Evolutionary conservation across 805 yeast genomes (phyloP), one percentile per base, ranked within the genome.

Genomic region (Monosporozyma yasuniensis): DNA sequence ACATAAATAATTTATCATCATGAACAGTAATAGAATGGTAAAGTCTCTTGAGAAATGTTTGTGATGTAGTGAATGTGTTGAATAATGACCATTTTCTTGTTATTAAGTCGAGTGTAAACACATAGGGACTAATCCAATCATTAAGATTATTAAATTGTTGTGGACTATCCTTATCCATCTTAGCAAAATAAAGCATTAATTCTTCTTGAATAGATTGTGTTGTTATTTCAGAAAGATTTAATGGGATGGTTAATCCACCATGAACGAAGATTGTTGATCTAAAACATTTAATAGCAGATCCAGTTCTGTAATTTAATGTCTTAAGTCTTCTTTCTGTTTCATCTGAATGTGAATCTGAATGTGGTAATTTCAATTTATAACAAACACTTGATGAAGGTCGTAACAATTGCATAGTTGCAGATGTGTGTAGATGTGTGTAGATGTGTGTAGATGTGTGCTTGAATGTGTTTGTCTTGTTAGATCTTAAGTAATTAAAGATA

Each of bases 161-260:
- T n/a, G 56, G 51, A 14, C 47, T 61, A 52, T 54, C 44, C 48
- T 58, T 58, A 22, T 55, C 52, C n/a, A 16, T 16, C 35, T 59
- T 60, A 3, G 62, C 61, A 47, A 67, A 63, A 49, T 63, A 61
- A 43, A 65, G 58, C 56, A 51, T 64, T 54, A 79, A 72, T n/a
- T 67, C 69, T 14, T 58, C 52, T 46, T 67, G 60, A 30, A 81
- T 61, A 27, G 71, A 73, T 2, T 61, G 59, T 18, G 75, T 61
- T 11, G 76, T 67, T 25, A 73, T 66, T 2, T 68, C 58, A 3
- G 65, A 56, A 37, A 82, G 58, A 44, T 77, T 76, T 16, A 84
- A 58, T 1, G 83, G 84, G 9, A 80, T 64, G 0, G 80, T 76
- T 16, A 82, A 65, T 0, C 93, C 93, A n/a, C 90, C 91, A 61